phyloP scores from a whole-genome alignment of 257 asterid species.

The Solanum bulbocastanum region DNA sequence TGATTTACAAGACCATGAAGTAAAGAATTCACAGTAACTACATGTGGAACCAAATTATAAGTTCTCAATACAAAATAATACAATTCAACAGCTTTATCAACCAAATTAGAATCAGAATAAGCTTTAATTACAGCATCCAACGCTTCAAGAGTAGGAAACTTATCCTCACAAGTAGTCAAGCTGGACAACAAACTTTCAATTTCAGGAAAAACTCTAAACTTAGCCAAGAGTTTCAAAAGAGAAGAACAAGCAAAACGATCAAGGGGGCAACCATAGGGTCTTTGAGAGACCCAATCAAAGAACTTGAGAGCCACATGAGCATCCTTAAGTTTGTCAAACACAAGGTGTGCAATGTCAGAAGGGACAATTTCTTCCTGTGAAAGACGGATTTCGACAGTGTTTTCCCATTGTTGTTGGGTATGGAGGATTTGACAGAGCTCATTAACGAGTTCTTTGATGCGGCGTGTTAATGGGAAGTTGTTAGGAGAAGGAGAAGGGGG shows the following conservation, averaged over 20 bases:
- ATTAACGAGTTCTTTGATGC: slow-evolving; percentile 28
- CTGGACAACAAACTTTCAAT: slow-evolving; percentile 39
- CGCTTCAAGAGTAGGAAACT: slow-evolving; percentile 63
- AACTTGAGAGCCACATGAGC: slow-evolving; percentile 61
- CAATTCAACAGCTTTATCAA: slow-evolving; percentile 54
- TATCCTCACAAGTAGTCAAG: slow-evolving; percentile 47
- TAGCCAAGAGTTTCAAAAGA: slow-evolving; percentile 71
- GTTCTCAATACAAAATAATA: slow-evolving; percentile 36
- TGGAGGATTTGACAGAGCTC: slow-evolving; percentile 60
- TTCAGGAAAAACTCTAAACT: slow-evolving; percentile 42
- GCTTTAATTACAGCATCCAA: slow-evolving; percentile 44
- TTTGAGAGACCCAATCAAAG: slow-evolving; percentile 46
- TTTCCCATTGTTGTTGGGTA: slow-evolving; percentile 48
- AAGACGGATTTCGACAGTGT: slow-evolving; percentile 42
- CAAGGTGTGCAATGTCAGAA: slow-evolving; percentile 66
- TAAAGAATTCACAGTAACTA: slow-evolving; percentile 66
- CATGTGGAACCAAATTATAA: slow-evolving; percentile 32
- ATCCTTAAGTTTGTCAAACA: slow-evolving; percentile 85
- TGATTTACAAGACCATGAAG: slow-evolving; percentile 59
- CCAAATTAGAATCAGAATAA: slow-evolving; percentile 39
- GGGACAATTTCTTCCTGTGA: slow-evolving; percentile 51
- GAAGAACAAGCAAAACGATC: slow-evolving; percentile 79
- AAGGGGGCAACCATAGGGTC: slow-evolving; percentile 30
- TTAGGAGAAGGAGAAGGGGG: slow-evolving; percentile 8
- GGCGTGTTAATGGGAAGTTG: slow-evolving; percentile 20